Base-by-base conservation (phyloP, 805 yeast genomes). In the Candida ulmi region DNA sequence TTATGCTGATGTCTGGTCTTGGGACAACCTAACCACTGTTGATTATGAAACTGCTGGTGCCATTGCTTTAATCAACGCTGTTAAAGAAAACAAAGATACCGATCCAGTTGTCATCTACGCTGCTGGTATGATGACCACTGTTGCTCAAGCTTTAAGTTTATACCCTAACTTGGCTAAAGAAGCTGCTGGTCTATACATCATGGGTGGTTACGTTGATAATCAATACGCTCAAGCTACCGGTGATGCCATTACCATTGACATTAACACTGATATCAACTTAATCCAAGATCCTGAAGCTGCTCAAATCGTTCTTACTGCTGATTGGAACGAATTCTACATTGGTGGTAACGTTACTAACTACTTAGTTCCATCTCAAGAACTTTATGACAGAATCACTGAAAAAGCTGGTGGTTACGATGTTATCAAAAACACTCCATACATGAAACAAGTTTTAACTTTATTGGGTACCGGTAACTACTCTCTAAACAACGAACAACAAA, bases 201-300 rank as follows among this genome's bases (percentile, higher is more conserved):
- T 67, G 72, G 73, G 72, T 37, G 73, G 71, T 17, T 68, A 63
- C 48, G 55, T 65, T 38, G 73, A 68, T 51, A 60, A 49, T 31
- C 71, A 66, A 50, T 61, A 58, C 38, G 65, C 63, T 4, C 63
- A 61, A 36, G 66, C 62, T 25, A 46, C 52, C 13, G 63, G 61
- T 30, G 36, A 50, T 28, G 42, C 61, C 24, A 55, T 60, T 32
- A 52, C 61, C 17, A 57, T 60, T 35, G 71, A 67, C 45, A 55
- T 66, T 46, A 62, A 64, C 55, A 64, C 70, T 29, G 72, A 68
- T 45, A 64, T 68, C 52, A 66, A 68, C 52, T 49, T 66, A 37
- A 65, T 66, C 42, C 64, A 62, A 45, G 73, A 67, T 46, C 71
- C 73, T 12, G 72, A 67, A 50, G 72, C 68, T 15, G 71, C 72